phyloP scores from a whole-genome alignment of 75 land plant genomes.

The Cryptomeria japonica region DNA sequence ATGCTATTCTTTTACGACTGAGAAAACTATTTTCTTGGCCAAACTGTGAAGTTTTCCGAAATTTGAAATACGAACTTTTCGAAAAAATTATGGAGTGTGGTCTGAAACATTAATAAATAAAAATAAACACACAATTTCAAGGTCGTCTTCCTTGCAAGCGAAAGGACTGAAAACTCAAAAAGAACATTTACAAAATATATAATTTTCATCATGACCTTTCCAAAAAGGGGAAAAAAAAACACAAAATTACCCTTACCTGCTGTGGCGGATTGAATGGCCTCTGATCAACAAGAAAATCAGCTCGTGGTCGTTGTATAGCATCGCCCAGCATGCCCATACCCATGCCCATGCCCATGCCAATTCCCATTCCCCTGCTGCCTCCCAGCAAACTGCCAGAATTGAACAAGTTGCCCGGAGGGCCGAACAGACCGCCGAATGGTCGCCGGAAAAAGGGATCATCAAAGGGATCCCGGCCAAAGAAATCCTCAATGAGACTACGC shows the following conservation, averaged over 20 bases:
- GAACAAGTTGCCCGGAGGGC: conserved; percentile 12
- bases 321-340: not conserved
- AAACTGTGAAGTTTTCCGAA: too few relatives aligned
- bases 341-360: not conserved
- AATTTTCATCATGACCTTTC: too few relatives aligned
- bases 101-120: too few relatives aligned
- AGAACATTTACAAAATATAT: too few relatives aligned
- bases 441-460: conserved; percentile 33
- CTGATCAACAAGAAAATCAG: not conserved
- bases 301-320: not conserved
- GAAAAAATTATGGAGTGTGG: not conserved
- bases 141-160: too few relatives aligned
- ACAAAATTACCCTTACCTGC: not conserved
- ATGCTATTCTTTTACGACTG: too few relatives aligned
- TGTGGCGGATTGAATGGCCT: conserved; percentile 7
- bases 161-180: too few relatives aligned
- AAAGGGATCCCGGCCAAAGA: conserved; percentile 24
- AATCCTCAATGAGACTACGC: not conserved
- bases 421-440: conserved; percentile 34
- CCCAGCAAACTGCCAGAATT: conserved; percentile 23
- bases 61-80: not conserved
- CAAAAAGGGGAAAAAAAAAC: too few relatives aligned
- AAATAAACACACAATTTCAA: too few relatives aligned
- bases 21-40: not conserved
- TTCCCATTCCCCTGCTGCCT: not conserved